Conservation (phyloP, 805 yeast genomes). For the Metschnikowia anglica region DNA sequence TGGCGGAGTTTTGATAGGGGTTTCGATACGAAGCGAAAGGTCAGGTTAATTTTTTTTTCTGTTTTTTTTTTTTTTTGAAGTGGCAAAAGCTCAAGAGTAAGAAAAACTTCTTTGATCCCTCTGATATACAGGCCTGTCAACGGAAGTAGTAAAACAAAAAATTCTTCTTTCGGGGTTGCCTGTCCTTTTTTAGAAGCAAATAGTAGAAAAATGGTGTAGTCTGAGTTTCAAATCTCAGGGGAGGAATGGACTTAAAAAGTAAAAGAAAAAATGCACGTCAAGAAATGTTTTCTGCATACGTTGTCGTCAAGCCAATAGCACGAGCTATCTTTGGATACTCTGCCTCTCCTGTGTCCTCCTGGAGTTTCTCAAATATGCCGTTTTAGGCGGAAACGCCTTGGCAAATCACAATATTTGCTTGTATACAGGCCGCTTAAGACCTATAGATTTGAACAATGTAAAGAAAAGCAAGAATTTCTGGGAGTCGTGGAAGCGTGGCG, state of each 20-base stretch:
- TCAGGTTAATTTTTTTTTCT: not conserved
- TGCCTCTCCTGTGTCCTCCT: not conserved
- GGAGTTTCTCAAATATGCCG: not conserved
- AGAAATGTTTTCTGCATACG: not conserved
- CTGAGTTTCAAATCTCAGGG: too few species aligned
- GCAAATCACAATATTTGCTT: not conserved
- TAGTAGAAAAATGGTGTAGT: not conserved
- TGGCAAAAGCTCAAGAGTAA: not conserved
- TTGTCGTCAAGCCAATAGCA: not conserved
- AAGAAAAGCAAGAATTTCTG: too few species aligned
- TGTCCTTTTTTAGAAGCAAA: not conserved
- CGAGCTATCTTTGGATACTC: not conserved
- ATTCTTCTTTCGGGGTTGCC: not conserved
- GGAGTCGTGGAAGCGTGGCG: not conserved
- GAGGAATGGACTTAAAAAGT: not conserved
- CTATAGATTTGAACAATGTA: not conserved
- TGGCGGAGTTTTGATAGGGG: not conserved
- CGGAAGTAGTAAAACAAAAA: too few species aligned
- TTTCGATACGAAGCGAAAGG: not conserved
- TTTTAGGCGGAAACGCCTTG: constrained; percentile 3
- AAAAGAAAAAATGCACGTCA: not conserved
- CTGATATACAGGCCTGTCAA: too few species aligned
- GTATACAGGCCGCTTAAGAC: not conserved
- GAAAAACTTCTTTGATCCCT: too few species aligned
- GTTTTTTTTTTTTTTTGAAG: not conserved